Conservation (phyloP, 164 flowering plant genomes). For the Magnolia kwangsiensis region DNA sequence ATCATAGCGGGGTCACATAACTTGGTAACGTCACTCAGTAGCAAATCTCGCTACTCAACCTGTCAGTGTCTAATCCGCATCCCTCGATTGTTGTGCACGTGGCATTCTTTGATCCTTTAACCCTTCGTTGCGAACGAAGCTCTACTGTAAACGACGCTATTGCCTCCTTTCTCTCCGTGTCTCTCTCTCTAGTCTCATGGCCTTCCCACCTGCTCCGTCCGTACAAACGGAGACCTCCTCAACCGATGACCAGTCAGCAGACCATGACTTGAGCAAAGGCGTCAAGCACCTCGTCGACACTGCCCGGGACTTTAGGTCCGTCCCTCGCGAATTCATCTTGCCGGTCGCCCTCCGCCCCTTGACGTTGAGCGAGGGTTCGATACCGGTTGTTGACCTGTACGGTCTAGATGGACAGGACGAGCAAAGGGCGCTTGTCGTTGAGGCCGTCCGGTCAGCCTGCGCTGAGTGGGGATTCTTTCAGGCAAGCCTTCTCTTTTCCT, state of each 20-base stretch:
- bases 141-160: background rate
- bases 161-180: background rate
- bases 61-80: too few relatives aligned
- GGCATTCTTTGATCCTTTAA: too few relatives aligned
- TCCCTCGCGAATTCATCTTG: conserved; percentile 14
- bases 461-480: conserved; percentile 23
- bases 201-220: background rate
- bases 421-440: background rate
- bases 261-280: conserved; percentile 15
- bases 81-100: too few relatives aligned
- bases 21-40: too few relatives aligned
- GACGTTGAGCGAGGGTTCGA: conserved; percentile 3
- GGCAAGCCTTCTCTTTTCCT: conserved; percentile 6
- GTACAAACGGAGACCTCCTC: background rate
- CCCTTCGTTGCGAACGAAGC: background rate
- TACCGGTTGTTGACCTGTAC: conserved; percentile 22
- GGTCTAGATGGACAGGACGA: conserved; percentile 4
- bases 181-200: background rate
- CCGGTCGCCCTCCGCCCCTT: conserved; percentile 6
- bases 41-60: too few relatives aligned
- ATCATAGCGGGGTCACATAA: too few relatives aligned
- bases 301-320: background rate
- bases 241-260: background rate
- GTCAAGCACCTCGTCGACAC: conserved; percentile 25
- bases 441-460: conserved; percentile 22